Evolutionary conservation across 176 grass and related monocot species (phyloP).

Genomic region (Ensete glaucum): DNA sequence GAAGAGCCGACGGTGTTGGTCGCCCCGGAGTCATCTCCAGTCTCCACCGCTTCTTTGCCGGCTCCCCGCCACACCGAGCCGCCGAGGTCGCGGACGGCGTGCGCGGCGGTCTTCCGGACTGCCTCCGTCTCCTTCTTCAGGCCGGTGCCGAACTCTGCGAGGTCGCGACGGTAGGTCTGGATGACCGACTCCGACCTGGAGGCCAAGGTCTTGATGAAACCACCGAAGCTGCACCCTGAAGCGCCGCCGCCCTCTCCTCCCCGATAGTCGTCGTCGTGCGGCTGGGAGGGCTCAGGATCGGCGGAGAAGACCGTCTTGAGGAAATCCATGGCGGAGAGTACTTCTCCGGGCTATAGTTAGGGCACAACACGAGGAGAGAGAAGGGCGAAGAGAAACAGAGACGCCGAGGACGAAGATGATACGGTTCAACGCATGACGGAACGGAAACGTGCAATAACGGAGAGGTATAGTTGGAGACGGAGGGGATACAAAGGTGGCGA

Average conservation of each 20-base stretch:
- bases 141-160: conserved; percentile 65
- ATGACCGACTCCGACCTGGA: conserved; percentile 58
- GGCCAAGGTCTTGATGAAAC: conserved; percentile 62
- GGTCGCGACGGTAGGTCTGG: conserved; percentile 53
- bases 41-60: conserved; percentile 53
- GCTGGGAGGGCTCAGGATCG: background rate
- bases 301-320: conserved; percentile 4
- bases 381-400: background rate
- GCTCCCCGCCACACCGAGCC: conserved; percentile 35
- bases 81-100: conserved; percentile 29
- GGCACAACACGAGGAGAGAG: background rate
- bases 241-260: background rate
- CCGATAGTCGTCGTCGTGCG: background rate
- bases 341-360: background rate
- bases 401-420: no score
- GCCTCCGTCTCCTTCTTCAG: conserved; percentile 46
- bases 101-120: conserved; percentile 38
- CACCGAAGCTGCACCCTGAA: conserved; percentile 47
- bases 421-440: no score
- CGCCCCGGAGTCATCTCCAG: conserved; percentile 1
- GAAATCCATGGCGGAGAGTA: conserved; percentile 2
- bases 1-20: background rate
- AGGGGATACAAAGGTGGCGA: background rate
- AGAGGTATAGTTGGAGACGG: background rate
- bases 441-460: background rate